phyloP scores from a whole-genome alignment of 768 basidiomycete species.

The Hydnum rufescens region DNA sequence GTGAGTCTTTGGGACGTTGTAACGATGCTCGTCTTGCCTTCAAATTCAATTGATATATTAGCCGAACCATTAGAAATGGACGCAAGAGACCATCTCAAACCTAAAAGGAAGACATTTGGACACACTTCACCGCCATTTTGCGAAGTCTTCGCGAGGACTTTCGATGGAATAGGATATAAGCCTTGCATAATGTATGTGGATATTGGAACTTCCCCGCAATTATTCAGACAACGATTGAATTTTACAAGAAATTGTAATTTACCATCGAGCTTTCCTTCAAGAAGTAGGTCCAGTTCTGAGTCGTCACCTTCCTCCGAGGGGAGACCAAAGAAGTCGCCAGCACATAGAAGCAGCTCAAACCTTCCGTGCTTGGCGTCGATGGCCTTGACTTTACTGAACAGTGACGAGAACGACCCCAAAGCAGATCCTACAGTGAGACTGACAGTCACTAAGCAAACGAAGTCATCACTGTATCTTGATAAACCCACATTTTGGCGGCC shows the following conservation, averaged over 20 bases:
- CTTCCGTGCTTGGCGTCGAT: slow-evolving; percentile 87
- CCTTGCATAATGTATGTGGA: slow-evolving; percentile 92
- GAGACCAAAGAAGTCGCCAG: slow-evolving; percentile 71
- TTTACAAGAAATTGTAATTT: slow-evolving; percentile 9
- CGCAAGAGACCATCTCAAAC: too few relatives aligned
- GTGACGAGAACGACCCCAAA: slow-evolving; percentile 46
- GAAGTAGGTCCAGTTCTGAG: slow-evolving; percentile 34
- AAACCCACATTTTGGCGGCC: neutral
- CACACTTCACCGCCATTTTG: slow-evolving; percentile 62
- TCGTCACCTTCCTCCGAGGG: slow-evolving; percentile 18
- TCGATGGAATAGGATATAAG: slow-evolving; percentile 46
- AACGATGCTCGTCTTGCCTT: slow-evolving; percentile 66
- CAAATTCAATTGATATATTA: neutral
- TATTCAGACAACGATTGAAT: neutral
- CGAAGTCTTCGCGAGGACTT: slow-evolving; percentile 54
- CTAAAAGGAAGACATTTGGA: slow-evolving; percentile 66
- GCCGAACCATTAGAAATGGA: neutral
- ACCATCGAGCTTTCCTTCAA: slow-evolving; percentile 54
- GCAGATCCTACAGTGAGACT: slow-evolving; percentile 70
- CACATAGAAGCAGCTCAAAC: slow-evolving; percentile 66
- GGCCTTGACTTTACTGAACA: slow-evolving; percentile 60
- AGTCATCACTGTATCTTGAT: neutral
- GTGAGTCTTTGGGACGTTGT: slow-evolving; percentile 62
- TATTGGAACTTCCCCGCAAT: slow-evolving; percentile 39
- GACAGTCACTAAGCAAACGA: neutral